These are phyloP conservation scores for Cyberlindnera americana DNA, from an alignment of 805 yeast genomes.

Conservation along the genomic window DNA sequence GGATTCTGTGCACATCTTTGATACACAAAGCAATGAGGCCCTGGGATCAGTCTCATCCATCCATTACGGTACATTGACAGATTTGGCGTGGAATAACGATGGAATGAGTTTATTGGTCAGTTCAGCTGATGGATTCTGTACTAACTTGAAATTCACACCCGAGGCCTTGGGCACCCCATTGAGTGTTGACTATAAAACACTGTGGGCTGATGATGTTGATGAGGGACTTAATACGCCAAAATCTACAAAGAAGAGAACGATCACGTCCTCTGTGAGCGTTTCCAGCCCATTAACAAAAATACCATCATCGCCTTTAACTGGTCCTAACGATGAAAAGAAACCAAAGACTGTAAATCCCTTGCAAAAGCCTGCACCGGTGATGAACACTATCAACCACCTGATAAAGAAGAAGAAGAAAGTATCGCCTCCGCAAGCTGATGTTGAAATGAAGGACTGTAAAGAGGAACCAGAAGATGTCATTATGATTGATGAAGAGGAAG, in stretches of 20 bases:
- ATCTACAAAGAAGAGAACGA: slow-evolving; percentile 6
- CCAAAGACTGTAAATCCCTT: slow-evolving; percentile 1
- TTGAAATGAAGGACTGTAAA: not conserved
- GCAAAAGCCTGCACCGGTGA: slow-evolving; percentile 8
- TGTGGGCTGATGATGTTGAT: slow-evolving; percentile 13
- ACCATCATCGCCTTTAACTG: slow-evolving; percentile 8
- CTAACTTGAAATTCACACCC: slow-evolving; percentile 53
- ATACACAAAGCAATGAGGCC: slow-evolving; percentile 68
- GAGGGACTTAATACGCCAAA: slow-evolving; percentile 14
- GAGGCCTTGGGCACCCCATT: slow-evolving; percentile 54
- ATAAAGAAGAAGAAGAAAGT: slow-evolving; percentile 9
- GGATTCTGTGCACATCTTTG: slow-evolving; percentile 77
- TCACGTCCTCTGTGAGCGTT: not conserved
- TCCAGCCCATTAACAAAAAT: not conserved
- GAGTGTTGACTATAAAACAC: slow-evolving; percentile 24
- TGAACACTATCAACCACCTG: slow-evolving; percentile 9
- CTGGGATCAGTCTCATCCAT: slow-evolving; percentile 72
- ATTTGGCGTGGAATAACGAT: slow-evolving; percentile 77
- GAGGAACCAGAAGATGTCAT: slow-evolving; percentile 1
- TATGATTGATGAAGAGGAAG: slow-evolving; percentile 3
- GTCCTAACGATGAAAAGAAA: slow-evolving; percentile 1
- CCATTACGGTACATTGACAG: slow-evolving; percentile 88
- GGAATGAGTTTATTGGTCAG: slow-evolving; percentile 70
- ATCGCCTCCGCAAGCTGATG: not conserved
- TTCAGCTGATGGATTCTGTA: slow-evolving; percentile 92